Percentiles rank a stretch among this genome's conserved stretches.
These are phyloP conservation scores for Arctostaphylos glauca DNA, from an alignment of 148 eudicot genomes.

Conservation along the genomic window DNA sequence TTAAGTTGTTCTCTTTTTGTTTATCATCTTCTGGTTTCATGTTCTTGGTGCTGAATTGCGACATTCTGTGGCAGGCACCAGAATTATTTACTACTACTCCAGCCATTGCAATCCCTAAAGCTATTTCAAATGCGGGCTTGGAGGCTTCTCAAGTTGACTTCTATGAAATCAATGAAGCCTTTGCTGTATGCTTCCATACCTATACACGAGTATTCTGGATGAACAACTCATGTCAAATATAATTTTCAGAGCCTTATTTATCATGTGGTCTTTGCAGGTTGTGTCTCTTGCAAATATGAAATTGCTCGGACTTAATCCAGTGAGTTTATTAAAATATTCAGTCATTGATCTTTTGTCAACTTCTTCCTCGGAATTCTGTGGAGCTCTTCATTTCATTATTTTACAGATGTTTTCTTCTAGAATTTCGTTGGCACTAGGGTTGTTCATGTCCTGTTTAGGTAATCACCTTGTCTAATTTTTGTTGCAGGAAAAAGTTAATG, in stretches of 20 bases:
- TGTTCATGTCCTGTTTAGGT: neutral
- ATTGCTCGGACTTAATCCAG: conserved; percentile 67
- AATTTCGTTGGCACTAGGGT: neutral
- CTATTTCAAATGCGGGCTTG: conserved; percentile 82
- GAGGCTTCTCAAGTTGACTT: conserved; percentile 82
- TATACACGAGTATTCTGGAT: neutral
- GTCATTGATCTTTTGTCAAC: neutral
- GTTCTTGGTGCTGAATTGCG: conserved; percentile 12
- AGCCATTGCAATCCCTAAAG: conserved; percentile 91
- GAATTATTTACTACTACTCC: conserved; percentile 94
- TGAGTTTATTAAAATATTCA: conserved; percentile 37
- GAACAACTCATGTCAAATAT: neutral
- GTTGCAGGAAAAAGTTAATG: conserved; percentile 82
- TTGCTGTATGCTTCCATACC: conserved; percentile 53
- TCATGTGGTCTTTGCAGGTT: conserved; percentile 48
- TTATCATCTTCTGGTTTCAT: conserved; percentile 5
- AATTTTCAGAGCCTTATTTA: conserved; percentile 3
- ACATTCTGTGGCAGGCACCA: conserved; percentile 54
- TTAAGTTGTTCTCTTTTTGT: neutral
- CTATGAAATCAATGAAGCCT: conserved; percentile 96
- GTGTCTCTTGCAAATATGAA: conserved; percentile 91
- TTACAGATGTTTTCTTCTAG: neutral
- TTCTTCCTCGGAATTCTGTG: neutral
- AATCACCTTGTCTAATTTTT: neutral
- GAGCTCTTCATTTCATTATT: neutral